Conservation (phyloP, 148 eudicot species). For the Dysphania ambrosioides region DNA sequence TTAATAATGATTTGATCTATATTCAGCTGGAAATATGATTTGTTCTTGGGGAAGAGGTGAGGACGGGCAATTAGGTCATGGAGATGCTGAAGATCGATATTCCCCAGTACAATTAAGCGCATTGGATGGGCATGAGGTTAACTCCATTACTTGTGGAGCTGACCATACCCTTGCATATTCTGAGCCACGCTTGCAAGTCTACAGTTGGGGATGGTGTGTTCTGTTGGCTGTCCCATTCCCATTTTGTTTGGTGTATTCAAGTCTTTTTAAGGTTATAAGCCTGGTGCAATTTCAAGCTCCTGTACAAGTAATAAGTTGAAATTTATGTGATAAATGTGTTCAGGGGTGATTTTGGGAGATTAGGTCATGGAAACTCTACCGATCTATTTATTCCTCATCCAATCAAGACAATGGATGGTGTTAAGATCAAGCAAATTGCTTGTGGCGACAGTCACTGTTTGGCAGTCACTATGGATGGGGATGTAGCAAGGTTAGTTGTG, state of each 20-base stretch:
- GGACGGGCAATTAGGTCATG: conserved; percentile 98
- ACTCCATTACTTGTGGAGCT: conserved; percentile 85
- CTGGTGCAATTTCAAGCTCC: background rate
- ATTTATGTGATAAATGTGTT: conserved; percentile 8
- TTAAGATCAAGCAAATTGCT: conserved; percentile 81
- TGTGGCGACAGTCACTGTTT: conserved; percentile 98
- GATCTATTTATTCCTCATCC: conserved; percentile 90
- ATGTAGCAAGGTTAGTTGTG: conserved; percentile 72
- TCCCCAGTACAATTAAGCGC: conserved; percentile 81
- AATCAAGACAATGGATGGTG: conserved; percentile 69
- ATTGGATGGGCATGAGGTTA: conserved; percentile 68
- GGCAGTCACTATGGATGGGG: conserved; percentile 90
- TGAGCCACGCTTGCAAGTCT: conserved; percentile 59
- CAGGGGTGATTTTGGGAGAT: conserved; percentile 99
- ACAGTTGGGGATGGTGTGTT: conserved; percentile 97
- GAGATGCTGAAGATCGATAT: conserved; percentile 92
- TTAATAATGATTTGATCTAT: background rate
- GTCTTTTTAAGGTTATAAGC: background rate
- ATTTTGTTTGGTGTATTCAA: background rate
- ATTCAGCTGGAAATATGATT: conserved; percentile 73
- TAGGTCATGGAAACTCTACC: conserved; percentile 96
- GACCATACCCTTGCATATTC: conserved; percentile 92
- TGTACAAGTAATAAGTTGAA: background rate
- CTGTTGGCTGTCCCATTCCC: background rate
- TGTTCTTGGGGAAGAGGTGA: conserved; percentile 99